Evolutionary conservation across 2,329 filamentous ascomycete species (phyloP).

Genomic region (Trichoderma asperellum): DNA sequence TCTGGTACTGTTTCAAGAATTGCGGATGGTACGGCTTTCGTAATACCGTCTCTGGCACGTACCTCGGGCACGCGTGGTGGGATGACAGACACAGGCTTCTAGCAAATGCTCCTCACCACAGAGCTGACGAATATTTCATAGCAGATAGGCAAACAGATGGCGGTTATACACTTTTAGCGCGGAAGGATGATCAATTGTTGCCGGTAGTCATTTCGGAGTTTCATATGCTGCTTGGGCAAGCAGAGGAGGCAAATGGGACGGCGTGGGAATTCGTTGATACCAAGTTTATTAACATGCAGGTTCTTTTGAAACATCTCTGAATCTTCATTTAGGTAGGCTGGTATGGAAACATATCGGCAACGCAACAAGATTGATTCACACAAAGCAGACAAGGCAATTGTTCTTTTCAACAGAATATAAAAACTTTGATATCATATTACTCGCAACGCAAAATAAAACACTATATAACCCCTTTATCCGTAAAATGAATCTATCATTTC

Average conservation of each 20-base stretch:
- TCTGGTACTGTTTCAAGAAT: slow-evolving; percentile 14
- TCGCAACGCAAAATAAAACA: slow-evolving; percentile 4
- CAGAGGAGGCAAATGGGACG: not conserved
- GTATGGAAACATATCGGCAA: not conserved
- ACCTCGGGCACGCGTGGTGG: slow-evolving; percentile 20
- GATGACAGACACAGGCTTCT: not conserved
- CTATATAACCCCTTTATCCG: not conserved
- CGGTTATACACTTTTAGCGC: slow-evolving; percentile 9
- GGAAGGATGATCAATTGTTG: not conserved
- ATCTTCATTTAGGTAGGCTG: too few species aligned
- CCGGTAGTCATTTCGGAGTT: not conserved
- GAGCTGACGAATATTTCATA: slow-evolving; percentile 4
- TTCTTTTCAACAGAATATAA: not conserved
- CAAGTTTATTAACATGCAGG: not conserved
- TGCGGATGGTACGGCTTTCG: slow-evolving; percentile 23
- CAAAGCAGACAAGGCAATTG: not conserved
- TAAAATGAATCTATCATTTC: not conserved
- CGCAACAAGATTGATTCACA: not conserved
- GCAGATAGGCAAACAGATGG: slow-evolving; percentile 1
- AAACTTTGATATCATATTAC: slow-evolving; percentile 5
- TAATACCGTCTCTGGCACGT: slow-evolving; percentile 16
- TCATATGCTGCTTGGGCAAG: not conserved
- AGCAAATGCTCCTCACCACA: not conserved
- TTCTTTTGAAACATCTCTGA: not conserved
- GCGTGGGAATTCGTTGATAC: slow-evolving; percentile 24